Conservation (phyloP, 768 basidiomycete genomes). For the Holtermannia corniformis region DNA sequence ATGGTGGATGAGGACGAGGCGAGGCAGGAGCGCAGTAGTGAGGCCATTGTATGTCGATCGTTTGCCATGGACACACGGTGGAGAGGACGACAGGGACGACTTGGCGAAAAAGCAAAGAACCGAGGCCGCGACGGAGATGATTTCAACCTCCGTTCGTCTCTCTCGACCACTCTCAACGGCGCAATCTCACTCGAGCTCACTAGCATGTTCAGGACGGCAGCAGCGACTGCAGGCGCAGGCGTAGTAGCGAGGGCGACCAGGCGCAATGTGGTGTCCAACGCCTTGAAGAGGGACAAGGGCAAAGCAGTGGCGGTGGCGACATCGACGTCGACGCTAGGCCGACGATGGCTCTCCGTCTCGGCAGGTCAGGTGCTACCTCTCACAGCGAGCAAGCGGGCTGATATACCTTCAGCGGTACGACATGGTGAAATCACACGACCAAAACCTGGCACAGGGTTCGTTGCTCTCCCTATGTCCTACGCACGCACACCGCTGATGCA, state of each 20-base stretch:
- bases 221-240: neutral
- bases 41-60: neutral
- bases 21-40: neutral
- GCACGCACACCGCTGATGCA: too few species aligned
- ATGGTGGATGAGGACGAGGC: neutral
- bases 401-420: too few species aligned
- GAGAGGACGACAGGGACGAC: neutral
- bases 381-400: too few species aligned
- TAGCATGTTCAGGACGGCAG: neutral
- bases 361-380: too few species aligned
- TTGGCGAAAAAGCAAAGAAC: neutral
- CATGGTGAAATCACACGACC: slow-evolving; percentile 58
- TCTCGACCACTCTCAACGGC: neutral
- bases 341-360: too few species aligned
- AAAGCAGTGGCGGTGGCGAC: neutral
- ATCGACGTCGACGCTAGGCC: too few species aligned
- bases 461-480: neutral
- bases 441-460: slow-evolving; percentile 60
- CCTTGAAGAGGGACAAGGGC: neutral
- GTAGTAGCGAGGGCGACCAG: neutral
- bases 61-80: neutral
- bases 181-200: neutral
- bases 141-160: neutral
- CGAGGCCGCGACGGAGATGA: neutral
- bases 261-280: too few species aligned